These are phyloP conservation scores for Cocos nucifera DNA, from an alignment of 176 grass and related monocot species.

Conservation along the genomic window DNA sequence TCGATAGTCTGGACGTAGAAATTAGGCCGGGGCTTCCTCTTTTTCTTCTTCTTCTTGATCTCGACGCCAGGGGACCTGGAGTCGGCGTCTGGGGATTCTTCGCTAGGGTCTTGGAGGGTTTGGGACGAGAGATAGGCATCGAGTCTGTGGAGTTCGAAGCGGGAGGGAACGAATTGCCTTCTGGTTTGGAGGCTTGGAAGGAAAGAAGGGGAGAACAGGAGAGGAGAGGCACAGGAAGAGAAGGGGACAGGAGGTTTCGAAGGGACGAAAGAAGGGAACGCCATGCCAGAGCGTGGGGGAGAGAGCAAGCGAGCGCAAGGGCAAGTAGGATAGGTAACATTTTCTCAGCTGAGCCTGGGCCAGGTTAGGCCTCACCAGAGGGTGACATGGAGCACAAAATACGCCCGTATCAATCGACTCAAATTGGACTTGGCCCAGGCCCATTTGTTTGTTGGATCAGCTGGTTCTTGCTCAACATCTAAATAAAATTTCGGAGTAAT, in stretches of 20 bases:
- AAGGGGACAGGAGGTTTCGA: not conserved
- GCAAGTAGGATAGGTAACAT: too few relatives aligned
- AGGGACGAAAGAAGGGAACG: not conserved
- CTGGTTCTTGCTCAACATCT: too few relatives aligned
- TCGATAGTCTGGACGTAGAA: slow-evolving; percentile 56
- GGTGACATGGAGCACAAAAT: too few relatives aligned
- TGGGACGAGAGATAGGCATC: not conserved
- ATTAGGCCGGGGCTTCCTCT: slow-evolving; percentile 42
- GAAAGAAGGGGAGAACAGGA: not conserved
- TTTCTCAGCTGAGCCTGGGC: too few relatives aligned
- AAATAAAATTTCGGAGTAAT: too few relatives aligned
- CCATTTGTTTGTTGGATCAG: too few relatives aligned
- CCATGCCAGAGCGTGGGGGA: not conserved
- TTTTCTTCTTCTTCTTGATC: slow-evolving; percentile 26
- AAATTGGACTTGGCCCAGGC: too few relatives aligned
- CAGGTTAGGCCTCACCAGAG: too few relatives aligned
- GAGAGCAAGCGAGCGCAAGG: not conserved
- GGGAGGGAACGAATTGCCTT: not conserved
- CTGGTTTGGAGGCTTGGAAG: not conserved
- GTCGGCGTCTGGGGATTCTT: not conserved
- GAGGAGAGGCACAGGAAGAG: not conserved
- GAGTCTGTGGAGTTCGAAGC: not conserved
- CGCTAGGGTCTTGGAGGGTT: not conserved
- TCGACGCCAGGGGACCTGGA: not conserved
- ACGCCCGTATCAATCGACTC: too few relatives aligned